Evolutionary conservation across 345 rosid genomes (phyloP).

Genomic region (Dovyalis caffra): DNA sequence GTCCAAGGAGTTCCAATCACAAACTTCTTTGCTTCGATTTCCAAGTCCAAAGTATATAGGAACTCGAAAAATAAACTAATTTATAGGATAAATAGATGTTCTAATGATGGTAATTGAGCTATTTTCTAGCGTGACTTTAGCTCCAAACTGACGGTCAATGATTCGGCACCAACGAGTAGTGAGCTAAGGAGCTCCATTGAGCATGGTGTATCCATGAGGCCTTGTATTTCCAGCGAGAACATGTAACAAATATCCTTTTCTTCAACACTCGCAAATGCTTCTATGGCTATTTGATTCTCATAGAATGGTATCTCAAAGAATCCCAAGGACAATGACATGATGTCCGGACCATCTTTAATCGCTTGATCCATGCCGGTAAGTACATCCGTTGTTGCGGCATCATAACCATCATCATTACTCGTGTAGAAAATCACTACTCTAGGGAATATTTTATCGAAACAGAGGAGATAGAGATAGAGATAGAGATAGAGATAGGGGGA

Average conservation of each 20-base stretch:
- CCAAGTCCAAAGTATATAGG: slow-evolving; percentile 43
- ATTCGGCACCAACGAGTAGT: slow-evolving; percentile 42
- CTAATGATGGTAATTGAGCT: slow-evolving; percentile 20
- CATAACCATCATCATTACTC: background rate
- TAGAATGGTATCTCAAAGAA: slow-evolving; percentile 40
- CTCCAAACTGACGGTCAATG: slow-evolving; percentile 32
- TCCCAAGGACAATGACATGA: slow-evolving; percentile 39
- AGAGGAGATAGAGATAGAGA: no score
- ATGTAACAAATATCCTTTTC: slow-evolving; percentile 50
- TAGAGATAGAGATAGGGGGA: no score
- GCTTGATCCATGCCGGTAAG: slow-evolving; percentile 60
- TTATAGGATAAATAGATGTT: slow-evolving; percentile 37
- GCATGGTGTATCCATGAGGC: slow-evolving; percentile 39
- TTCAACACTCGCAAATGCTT: slow-evolving; percentile 52
- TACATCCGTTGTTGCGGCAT: slow-evolving; percentile 38
- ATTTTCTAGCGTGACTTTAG: slow-evolving; percentile 27
- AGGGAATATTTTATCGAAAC: no score
- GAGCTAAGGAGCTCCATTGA: slow-evolving; percentile 46
- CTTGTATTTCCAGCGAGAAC: slow-evolving; percentile 48
- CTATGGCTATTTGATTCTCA: slow-evolving; percentile 47
- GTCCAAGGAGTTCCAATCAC: slow-evolving; percentile 24
- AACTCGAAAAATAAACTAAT: slow-evolving; percentile 25
- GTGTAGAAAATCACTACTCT: slow-evolving; percentile 30
- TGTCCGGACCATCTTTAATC: slow-evolving; percentile 47
- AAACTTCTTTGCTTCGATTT: slow-evolving; percentile 41